These are phyloP conservation scores for Polysphondylium violaceum DNA, from an alignment of 78 protist species.

Conservation along the genomic window DNA sequence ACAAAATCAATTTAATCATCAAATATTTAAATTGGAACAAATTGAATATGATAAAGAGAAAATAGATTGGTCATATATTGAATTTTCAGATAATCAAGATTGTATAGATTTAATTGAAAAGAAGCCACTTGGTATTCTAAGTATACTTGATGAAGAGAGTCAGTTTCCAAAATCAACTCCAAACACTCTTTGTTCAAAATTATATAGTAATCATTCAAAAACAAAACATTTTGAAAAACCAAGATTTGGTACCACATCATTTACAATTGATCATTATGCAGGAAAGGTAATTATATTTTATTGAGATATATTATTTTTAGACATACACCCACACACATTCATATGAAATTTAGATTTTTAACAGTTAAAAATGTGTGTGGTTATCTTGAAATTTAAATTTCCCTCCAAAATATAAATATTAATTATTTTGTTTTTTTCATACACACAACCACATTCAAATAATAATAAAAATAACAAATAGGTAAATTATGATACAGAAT, in stretches of 20 bases:
- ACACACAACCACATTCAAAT: background rate
- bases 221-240: conserved; percentile 81
- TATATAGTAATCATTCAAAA: conserved; percentile 16
- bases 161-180: conserved; percentile 90
- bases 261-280: conserved; percentile 94
- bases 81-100: conserved; percentile 88
- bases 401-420: background rate
- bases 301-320: background rate
- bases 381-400: background rate
- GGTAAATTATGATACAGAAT: conserved; percentile 81
- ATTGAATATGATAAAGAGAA: conserved; percentile 88
- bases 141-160: conserved; percentile 93
- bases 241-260: conserved; percentile 37
- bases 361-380: background rate
- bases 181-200: conserved; percentile 32
- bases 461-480: background rate
- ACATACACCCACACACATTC: background rate
- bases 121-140: conserved; percentile 87
- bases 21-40: conserved; percentile 90
- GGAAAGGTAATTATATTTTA: conserved; percentile 82
- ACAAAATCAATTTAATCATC: conserved; percentile 90
- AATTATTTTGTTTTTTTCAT: background rate
- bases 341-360: background rate
- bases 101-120: conserved; percentile 89
- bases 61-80: conserved; percentile 89